Conservation (phyloP, 192 early-diverging fungal genomes). For the Allomyces macrogynus region DNA sequence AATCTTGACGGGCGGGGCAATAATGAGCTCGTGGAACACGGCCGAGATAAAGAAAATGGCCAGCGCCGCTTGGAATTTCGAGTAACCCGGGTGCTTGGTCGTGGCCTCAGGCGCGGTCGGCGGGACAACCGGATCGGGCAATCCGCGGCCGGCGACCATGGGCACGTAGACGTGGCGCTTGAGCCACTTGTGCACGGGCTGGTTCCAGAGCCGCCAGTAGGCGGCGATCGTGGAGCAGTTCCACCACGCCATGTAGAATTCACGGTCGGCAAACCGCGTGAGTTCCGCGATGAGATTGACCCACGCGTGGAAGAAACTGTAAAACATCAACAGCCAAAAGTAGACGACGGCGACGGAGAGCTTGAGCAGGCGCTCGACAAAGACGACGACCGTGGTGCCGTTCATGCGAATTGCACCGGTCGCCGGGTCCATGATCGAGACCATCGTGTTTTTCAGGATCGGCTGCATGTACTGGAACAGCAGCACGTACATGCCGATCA, state of each 20-base stretch:
- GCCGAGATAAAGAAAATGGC: constrained; percentile 67
- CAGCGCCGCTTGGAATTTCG: constrained; percentile 21
- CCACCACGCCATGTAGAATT: constrained; percentile 82
- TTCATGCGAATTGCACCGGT: constrained; percentile 12
- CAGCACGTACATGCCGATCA: constrained; percentile 58
- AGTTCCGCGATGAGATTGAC: constrained; percentile 65
- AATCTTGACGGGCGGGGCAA: background rate
- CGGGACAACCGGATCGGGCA: background rate
- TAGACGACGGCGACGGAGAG: constrained; percentile 50
- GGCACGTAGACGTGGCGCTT: constrained; percentile 79
- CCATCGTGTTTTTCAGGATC: constrained; percentile 52
- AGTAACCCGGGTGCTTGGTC: background rate
- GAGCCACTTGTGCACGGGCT: constrained; percentile 66
- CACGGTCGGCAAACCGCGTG: constrained; percentile 61
- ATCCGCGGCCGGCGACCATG: constrained; percentile 10
- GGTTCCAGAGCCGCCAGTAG: constrained; percentile 86
- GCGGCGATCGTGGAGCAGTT: constrained; percentile 51
- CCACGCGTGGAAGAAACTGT: constrained; percentile 57
- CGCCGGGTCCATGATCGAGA: constrained; percentile 13
- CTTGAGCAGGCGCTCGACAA: constrained; percentile 73
- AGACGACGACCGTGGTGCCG: constrained; percentile 32
- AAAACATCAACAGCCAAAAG: constrained; percentile 81
- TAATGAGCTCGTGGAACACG: constrained; percentile 32
- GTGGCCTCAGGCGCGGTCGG: background rate
- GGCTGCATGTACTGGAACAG: constrained; percentile 61